Percentiles rank a stretch among this genome's conserved stretches.
Evolutionary conservation across 2,329 filamentous ascomycete genomes (phyloP).

Genomic region (Beauveria brongniartii): DNA sequence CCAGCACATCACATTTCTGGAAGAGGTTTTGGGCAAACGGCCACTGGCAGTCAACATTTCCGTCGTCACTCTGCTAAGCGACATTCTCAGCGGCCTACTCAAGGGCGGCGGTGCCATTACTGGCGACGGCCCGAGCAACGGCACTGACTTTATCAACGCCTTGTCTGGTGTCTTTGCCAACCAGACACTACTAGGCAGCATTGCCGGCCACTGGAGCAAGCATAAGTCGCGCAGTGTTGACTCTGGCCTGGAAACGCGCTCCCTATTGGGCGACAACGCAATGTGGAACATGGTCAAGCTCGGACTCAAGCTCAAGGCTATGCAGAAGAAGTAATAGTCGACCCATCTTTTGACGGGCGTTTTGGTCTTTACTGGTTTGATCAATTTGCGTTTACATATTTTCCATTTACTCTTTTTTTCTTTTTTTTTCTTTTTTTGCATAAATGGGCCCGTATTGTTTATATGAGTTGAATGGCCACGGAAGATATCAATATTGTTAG

Average conservation of each 20-base stretch:
- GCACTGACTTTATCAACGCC: slow-evolving; percentile 4
- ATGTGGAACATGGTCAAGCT: slow-evolving; percentile 21
- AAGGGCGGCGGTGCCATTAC: background rate
- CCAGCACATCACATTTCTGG: slow-evolving; percentile 34
- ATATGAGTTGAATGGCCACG: background rate
- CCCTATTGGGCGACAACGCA: slow-evolving; percentile 16
- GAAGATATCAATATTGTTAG: slow-evolving; percentile 6
- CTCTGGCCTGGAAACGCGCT: slow-evolving; percentile 14
- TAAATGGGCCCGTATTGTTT: background rate
- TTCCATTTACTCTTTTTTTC: background rate
- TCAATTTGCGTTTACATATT: background rate
- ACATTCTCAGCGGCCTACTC: slow-evolving; percentile 29
- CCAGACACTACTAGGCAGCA: slow-evolving; percentile 29
- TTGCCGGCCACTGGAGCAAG: slow-evolving; percentile 28
- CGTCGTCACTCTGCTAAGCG: slow-evolving; percentile 29
- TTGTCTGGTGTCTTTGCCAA: slow-evolving; percentile 29
- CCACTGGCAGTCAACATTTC: slow-evolving; percentile 28
- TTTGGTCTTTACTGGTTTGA: background rate
- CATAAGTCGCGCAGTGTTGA: slow-evolving; percentile 8
- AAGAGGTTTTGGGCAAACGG: slow-evolving; percentile 33
- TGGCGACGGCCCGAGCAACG: slow-evolving; percentile 4
- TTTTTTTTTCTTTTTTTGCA: background rate
- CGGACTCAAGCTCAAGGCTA: slow-evolving; percentile 19
- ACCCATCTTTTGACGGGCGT: background rate
- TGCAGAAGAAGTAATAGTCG: slow-evolving; percentile 1